Percentiles rank a stretch among this genome's conserved stretches.
Evolutionary conservation across 192 early-diverging fungal genomes (phyloP).

Genomic region (Backusella tarrabulga): DNA sequence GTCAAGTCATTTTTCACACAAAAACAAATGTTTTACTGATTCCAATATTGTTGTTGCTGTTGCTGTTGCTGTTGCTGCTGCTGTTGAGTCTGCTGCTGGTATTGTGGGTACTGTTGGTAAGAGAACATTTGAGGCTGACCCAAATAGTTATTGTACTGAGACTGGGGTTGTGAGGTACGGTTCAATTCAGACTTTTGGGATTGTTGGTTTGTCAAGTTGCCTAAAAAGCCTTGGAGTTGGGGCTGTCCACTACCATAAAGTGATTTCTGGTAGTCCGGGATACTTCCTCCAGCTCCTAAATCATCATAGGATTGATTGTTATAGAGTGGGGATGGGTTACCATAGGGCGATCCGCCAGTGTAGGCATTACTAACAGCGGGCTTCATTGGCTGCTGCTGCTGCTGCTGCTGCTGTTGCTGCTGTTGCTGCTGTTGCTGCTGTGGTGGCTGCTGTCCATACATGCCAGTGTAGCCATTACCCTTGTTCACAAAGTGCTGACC

Average conservation of each 20-base stretch:
- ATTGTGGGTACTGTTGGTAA: conserved; percentile 48
- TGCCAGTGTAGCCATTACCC: conserved; percentile 71
- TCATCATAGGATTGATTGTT: conserved; percentile 39
- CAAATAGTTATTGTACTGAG: conserved; percentile 25
- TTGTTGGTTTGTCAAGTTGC: conserved; percentile 22
- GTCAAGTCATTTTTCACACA: conserved; percentile 1
- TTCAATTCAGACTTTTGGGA: conserved; percentile 25
- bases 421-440: conserved; percentile 44
- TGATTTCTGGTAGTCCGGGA: conserved; percentile 46
- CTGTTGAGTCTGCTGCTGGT: conserved; percentile 37
- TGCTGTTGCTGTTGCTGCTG: conserved; percentile 38
- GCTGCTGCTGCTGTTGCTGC: conserved; percentile 15
- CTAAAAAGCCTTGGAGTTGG: conserved; percentile 30
- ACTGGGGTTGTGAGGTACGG: conserved; percentile 18
- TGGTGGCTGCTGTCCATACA: conserved; percentile 60
- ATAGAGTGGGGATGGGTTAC: conserved; percentile 36
- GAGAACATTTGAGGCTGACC: conserved; percentile 47
- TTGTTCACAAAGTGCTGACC: conserved; percentile 93
- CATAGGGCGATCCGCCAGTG: conserved; percentile 34
- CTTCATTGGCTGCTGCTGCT: conserved; percentile 38
- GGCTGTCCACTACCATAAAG: conserved; percentile 28
- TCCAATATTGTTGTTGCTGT: conserved; percentile 40
- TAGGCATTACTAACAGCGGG: background rate
- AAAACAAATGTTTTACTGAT: conserved; percentile 28
- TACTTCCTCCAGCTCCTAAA: conserved; percentile 18